Evolutionary conservation across 176 grass and related monocot species (phyloP).

Genomic region (Raddia guianensis): DNA sequence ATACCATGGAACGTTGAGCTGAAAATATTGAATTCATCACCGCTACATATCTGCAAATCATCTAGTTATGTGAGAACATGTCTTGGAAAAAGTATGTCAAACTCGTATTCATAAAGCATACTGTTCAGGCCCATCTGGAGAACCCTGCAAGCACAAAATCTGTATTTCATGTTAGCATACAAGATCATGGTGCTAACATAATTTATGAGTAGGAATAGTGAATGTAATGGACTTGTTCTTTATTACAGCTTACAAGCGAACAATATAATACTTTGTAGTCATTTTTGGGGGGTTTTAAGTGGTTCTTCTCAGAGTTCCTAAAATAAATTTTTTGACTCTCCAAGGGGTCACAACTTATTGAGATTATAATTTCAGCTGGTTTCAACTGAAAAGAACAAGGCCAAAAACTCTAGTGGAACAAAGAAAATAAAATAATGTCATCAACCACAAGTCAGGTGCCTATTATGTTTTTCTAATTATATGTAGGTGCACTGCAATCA

Average conservation of each 20-base stretch:
- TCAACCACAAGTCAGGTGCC: neutral
- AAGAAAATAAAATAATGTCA: slow-evolving; percentile 30
- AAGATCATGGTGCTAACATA: slow-evolving; percentile 35
- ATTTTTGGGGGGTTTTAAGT: too few species aligned
- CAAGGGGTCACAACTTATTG: too few species aligned
- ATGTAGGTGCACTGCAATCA: neutral
- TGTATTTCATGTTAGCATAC: slow-evolving; percentile 51
- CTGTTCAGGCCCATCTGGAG: slow-evolving; percentile 73
- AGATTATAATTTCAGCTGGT: too few species aligned
- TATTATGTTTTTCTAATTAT: neutral
- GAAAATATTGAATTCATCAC: slow-evolving; percentile 99
- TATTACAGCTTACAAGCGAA: too few species aligned
- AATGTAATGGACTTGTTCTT: neutral
- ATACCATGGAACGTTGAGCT: slow-evolving; percentile 89
- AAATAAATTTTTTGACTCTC: too few species aligned
- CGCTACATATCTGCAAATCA: slow-evolving; percentile 80
- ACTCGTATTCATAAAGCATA: slow-evolving; percentile 17
- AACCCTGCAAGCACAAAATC: slow-evolving; percentile 96
- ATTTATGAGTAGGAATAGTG: slow-evolving; percentile 16
- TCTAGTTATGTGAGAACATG: slow-evolving; percentile 37
- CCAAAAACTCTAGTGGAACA: neutral
- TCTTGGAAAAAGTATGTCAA: neutral
- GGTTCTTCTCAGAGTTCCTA: too few species aligned
- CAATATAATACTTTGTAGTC: too few species aligned
- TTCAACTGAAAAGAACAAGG: too few species aligned